Evolutionary conservation across 345 rosid genomes (phyloP), one percentile per base, ranked within the genome.

Genomic region (Populus ilicifolia): DNA sequence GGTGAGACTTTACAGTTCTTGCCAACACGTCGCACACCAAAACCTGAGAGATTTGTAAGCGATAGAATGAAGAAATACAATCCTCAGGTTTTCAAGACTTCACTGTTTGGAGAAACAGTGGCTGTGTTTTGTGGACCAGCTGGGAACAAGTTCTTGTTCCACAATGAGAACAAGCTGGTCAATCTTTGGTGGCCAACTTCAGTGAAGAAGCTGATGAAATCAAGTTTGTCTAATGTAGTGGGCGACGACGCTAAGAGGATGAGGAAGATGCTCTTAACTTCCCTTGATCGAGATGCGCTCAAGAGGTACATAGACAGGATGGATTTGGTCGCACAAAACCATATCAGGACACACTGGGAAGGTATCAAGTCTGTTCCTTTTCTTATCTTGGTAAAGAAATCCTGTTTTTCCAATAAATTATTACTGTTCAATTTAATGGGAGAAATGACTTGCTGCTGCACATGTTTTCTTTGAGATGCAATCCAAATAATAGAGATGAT

Each of bases 211-310:
- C 56, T 74, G 48, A 6, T 74, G 39, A 76, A 66, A 46, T 44
- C 75, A 61, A 35, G 75, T 33, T 78, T 79, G 39, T 1, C 68
- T 50, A 68, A 36, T 64, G 66, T 76, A 64, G 74, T 67, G 23
- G 83, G 85, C 8, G 83, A 79, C 11, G 83, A 83, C 23, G 85
- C 67, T 21, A 83, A 62, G 80, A 56, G 62, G 30, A 27, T 62
- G 36, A 73, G 73, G 70, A 73, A 64, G 80, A 54, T 77, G 61
- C 64, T 79, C 33, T 5, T 33, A 54, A 61, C 36, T 2, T 69
- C 52, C 64, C 36, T 62, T 64, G 29, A 35, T 9, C 78, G 52
- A 1, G 70, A 74, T 2, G 50, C 63, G 20, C 50, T 69, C 63
- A 72, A 8, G 73, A 67, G 36, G 70, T 66, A 48, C 73, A 38